Evolutionary conservation across 2,329 filamentous ascomycete species (phyloP), one percentile per base, ranked within the genome.

Genomic region (Volutella citrinella): DNA sequence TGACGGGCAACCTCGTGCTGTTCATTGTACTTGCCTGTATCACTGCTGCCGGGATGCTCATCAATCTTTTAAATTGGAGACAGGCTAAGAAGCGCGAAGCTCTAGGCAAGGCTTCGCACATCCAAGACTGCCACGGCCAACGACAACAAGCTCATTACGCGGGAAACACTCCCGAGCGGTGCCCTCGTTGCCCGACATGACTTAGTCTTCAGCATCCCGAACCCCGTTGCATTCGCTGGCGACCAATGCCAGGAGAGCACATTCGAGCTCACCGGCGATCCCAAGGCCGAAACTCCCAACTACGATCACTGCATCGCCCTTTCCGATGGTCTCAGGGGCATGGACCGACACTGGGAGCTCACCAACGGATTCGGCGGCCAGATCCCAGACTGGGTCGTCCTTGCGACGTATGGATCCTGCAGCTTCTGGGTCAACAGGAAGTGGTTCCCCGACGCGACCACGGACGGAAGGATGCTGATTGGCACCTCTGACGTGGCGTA

Each of bases 1-100:
- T 84, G 1, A 64, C 68, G 3, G 70, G 74, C 3, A 79, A 80
- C 38, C 63, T 83, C 3, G 64, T 69, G 7, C 64, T 84, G 18
- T 82, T 82, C 55, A 62, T 78, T 15, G 56, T 72, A 0, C 67
- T 82, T 4, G 66, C 76, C 4, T 52, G 74, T 0, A 56, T 82
- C 1, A 37, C 39, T 0, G 18, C 36, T 0, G 11, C 33, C 0
- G 44, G 35, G 0, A 40, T 24, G 1, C 26, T 34, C 19, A 13
- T 80, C 20, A 61, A 57, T 13, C 54, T 71, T 5, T 52, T 80
- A 8, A 80, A 81, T 49, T 66, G 63, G 20, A 65, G 61, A 27
- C 77, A 81, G 32, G 71, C 71, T 5, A 63, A 61, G 5, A 63
- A 56, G 12, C 65, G 80, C 6, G 71, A 73, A 10, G 60, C 64